Evolutionary conservation across 352 stramenopile species (phyloP).

Genomic region (Phytophthora fragariae): DNA sequence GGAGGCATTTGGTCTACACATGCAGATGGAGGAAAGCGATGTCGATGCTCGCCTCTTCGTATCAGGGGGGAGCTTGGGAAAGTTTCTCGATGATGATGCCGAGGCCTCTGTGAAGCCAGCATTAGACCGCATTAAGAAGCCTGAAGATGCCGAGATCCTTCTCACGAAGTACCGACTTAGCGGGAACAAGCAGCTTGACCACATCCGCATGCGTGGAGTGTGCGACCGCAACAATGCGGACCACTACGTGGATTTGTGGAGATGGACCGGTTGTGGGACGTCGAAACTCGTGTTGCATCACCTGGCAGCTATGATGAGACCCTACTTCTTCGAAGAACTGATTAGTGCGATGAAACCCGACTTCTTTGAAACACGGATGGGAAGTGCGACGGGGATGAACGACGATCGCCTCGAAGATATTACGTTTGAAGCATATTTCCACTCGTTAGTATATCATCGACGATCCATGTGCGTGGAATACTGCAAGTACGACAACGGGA

Average conservation of each 20-base stretch:
- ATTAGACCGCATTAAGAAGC: neutral
- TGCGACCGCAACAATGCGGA: neutral
- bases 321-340: slow-evolving; percentile 8
- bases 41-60: slow-evolving; percentile 6
- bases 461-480: neutral
- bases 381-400: slow-evolving; percentile 15
- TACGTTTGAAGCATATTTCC: slow-evolving; percentile 25
- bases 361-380: too few relatives aligned
- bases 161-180: too few relatives aligned
- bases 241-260: neutral
- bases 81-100: slow-evolving; percentile 5
- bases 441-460: slow-evolving; percentile 10
- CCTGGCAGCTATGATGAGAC: neutral
- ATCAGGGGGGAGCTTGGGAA: slow-evolving; percentile 12
- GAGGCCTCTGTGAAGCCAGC: neutral
- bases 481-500: slow-evolving; percentile 5
- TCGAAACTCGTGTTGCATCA: slow-evolving; percentile 1
- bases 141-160: too few relatives aligned
- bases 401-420: slow-evolving; percentile 26
- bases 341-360: too few relatives aligned
- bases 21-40: neutral
- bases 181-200: too few relatives aligned
- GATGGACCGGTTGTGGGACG: neutral
- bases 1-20: neutral
- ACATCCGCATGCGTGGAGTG: slow-evolving; percentile 6